These are phyloP conservation scores for Tephrocybe sp. DNA, from an alignment of 768 basidiomycete genomes.

Conservation along the genomic window DNA sequence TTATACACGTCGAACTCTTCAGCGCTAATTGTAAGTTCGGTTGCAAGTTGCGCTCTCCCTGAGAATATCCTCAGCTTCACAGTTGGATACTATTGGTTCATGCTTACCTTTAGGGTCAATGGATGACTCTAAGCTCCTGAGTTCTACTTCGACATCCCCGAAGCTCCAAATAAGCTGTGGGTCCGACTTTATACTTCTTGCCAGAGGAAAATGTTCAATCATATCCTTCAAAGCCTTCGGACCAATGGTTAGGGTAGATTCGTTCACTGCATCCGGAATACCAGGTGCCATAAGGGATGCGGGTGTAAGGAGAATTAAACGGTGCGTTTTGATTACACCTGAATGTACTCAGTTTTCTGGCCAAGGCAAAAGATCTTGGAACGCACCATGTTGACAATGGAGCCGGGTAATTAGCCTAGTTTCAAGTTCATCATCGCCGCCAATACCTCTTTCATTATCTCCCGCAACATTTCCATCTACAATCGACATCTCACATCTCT, in stretches of 20 bases:
- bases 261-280: conserved; percentile 51
- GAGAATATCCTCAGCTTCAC: neutral
- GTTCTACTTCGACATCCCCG: conserved; percentile 58
- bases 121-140: conserved; percentile 67
- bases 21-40: conserved; percentile 71
- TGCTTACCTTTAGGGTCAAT: conserved; percentile 59
- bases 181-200: conserved; percentile 62
- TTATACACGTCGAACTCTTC: conserved; percentile 84
- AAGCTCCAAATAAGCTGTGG: conserved; percentile 85
- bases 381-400: conserved; percentile 79
- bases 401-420: conserved; percentile 70
- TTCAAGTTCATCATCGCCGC: conserved; percentile 60
- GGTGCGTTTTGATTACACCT: conserved; percentile 85
- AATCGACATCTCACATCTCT: conserved; percentile 73
- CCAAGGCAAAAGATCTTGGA: neutral
- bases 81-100: neutral
- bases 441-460: conserved; percentile 34
- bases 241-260: conserved; percentile 70
- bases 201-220: conserved; percentile 75
- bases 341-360: conserved; percentile 1
- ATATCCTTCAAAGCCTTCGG: conserved; percentile 73
- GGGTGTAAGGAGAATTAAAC: conserved; percentile 57
- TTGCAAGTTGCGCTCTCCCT: conserved; percentile 66
- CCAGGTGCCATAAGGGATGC: conserved; percentile 62
- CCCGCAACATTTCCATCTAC: conserved; percentile 42